Evolutionary conservation across 2,329 filamentous ascomycete genomes (phyloP).

Genomic region (Cladophialophora chaetospira): DNA sequence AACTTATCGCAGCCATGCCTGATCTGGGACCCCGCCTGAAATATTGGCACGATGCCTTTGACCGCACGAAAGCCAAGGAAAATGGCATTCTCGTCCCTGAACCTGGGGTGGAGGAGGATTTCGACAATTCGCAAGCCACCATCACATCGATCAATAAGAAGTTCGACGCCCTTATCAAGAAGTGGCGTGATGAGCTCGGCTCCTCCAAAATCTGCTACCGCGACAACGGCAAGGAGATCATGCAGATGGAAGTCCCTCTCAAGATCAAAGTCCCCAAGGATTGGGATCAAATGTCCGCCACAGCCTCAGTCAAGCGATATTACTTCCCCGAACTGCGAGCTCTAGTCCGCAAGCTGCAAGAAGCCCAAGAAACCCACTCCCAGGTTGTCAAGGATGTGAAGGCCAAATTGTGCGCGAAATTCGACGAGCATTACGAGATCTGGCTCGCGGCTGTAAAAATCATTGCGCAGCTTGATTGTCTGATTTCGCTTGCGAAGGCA

Average conservation of each 20-base stretch:
- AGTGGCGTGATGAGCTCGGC: slow-evolving; percentile 72
- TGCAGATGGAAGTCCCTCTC: slow-evolving; percentile 85
- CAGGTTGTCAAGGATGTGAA: slow-evolving; percentile 89
- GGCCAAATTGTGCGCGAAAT: slow-evolving; percentile 78
- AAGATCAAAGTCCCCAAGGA: slow-evolving; percentile 80
- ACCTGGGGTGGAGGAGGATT: slow-evolving; percentile 85
- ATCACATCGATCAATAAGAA: slow-evolving; percentile 76
- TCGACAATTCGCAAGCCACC: slow-evolving; percentile 76
- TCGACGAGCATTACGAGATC: slow-evolving; percentile 79
- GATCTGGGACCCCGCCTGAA: slow-evolving; percentile 72
- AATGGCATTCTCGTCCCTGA: slow-evolving; percentile 83
- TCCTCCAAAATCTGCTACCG: slow-evolving; percentile 73
- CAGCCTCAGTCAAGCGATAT: slow-evolving; percentile 85
- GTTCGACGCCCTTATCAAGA: slow-evolving; percentile 69
- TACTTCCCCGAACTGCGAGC: slow-evolving; percentile 83
- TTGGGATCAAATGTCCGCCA: slow-evolving; percentile 97
- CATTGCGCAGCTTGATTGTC: slow-evolving; percentile 87
- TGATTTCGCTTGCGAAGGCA: slow-evolving; percentile 88
- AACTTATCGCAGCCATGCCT: slow-evolving; percentile 83
- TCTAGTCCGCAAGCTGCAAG: slow-evolving; percentile 84
- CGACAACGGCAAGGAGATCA: slow-evolving; percentile 94
- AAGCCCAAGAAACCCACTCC: slow-evolving; percentile 89
- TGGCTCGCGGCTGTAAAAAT: slow-evolving; percentile 92
- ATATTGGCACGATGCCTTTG: slow-evolving; percentile 91
- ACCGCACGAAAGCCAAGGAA: slow-evolving; percentile 75